Evolutionary conservation across 164 flowering plant genomes (phyloP), one percentile per base, ranked within the genome.

Genomic region (Macadamia tetraphylla): DNA sequence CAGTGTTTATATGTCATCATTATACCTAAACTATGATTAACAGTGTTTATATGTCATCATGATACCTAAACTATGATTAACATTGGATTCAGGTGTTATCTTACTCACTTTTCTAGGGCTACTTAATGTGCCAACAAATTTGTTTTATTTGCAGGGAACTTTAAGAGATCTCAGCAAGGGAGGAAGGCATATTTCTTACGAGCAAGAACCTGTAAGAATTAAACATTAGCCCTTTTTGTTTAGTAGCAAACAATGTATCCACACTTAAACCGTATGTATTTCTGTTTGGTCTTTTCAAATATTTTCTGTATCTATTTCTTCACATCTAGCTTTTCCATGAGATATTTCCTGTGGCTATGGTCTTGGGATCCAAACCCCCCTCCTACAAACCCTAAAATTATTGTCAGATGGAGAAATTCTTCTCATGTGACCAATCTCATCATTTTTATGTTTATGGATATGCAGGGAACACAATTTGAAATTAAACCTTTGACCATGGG

Each of bases 151-250:
- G 49, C 80, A 83, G 84, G 86, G 86, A 44, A 83, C 81, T 56
- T 60, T 83, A 63, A 77, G 86, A 74, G 81, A 83, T 81, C 83
- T 83, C 62, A 74, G 69, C 46, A 83, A 81, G 67, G 78, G 84
- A 53, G 83, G 81, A 49, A 83, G 80, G 67, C 70, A 63, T 62
- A 35, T 71, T 66, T 65, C 76, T 1, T 52, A 68, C 10, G 82
- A 83, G 43, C 80, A 74, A 49, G 84, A 79, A 59, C 80, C 69
- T 66, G 86, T 81, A 81, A 53, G 80, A 58, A 48, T 44, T 44
- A 35, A 68, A 30, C 44, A 62, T 29, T 13, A n/a, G n/a, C 1
- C 29, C 52, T 6, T 65, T 32, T 9, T 53, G 57, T 35, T 12
- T 42, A 10, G n/a, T 17, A 46, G 9, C 51, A 46, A 11, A 46